Percentiles rank a stretch among this genome's conserved stretches.
Evolutionary conservation across 23 red algal species (phyloP).

Genomic region (Pyropia yezoensis): DNA sequence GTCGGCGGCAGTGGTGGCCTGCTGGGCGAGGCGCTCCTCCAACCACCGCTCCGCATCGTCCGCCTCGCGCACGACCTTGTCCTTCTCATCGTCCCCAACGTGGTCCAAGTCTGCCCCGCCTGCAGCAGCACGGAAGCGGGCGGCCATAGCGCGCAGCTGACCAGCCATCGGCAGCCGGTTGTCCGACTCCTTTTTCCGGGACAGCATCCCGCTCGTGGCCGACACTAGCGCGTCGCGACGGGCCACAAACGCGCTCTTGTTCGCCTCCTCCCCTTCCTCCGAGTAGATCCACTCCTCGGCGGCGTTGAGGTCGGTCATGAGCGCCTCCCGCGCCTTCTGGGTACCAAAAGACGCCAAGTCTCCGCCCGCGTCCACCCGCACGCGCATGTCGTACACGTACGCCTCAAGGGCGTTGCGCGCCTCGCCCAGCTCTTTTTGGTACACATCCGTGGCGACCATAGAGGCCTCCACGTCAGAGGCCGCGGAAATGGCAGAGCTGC

Average conservation of each 20-base stretch:
- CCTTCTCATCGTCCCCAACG: conserved; percentile 54
- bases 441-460: conserved; percentile 87
- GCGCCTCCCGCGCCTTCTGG: conserved; percentile 10
- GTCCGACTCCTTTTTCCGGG: conserved; percentile 56
- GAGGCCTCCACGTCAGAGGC: conserved; percentile 62
- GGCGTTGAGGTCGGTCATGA: conserved; percentile 52
- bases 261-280: conserved; percentile 62
- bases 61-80: conserved; percentile 37
- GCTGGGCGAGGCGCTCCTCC: conserved; percentile 21
- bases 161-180: conserved; percentile 40
- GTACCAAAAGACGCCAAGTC: conserved; percentile 64
- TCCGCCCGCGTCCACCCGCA: conserved; percentile 59
- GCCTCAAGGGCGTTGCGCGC: conserved; percentile 93
- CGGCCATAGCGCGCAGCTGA: conserved; percentile 24
- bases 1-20: conserved; percentile 37
- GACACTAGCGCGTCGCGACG: conserved; percentile 24
- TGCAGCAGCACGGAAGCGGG: conserved; percentile 33
- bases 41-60: conserved; percentile 72
- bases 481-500: background rate
- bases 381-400: conserved; percentile 94
- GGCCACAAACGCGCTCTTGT: conserved; percentile 72
- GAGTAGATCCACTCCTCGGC: conserved; percentile 99
- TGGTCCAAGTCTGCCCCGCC: conserved; percentile 43
- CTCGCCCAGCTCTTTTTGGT: conserved; percentile 79
- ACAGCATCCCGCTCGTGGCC: conserved; percentile 17